Base-by-base conservation (phyloP, 164 flowering plant genomes). In the Kalanchoe fedtschenkoi region DNA sequence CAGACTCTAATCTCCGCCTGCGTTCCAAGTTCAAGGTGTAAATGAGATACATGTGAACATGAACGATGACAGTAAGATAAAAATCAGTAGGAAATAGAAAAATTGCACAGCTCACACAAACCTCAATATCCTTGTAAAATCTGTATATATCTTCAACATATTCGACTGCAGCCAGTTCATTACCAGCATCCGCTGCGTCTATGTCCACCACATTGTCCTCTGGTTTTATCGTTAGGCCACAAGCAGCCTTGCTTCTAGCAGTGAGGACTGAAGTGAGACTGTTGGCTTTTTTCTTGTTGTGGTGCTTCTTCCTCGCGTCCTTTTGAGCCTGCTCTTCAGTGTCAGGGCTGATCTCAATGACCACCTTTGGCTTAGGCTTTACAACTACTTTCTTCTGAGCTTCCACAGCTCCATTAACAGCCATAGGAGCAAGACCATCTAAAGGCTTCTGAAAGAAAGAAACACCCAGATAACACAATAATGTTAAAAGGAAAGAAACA, bases 91-190 rank as follows among this genome's bases (percentile, higher is more conserved):
- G n/a, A n/a, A n/a, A n/a, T n/a, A n/a, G n/a, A n/a, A n/a, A n/a
- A n/a, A n/a, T n/a, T n/a, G n/a, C n/a, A n/a, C n/a, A n/a, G n/a
- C n/a, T n/a, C n/a, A n/a, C 26, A 19, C 32, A 47, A 68, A 77
- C 81, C 47, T 82, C 81, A 5, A 73, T n/a, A 2, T 63, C 61
- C 66, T 72, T 82, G 80, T 79, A 82, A 58, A 69, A 82, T 30
- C 68, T 61, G 66, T 79, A 82, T 34, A 82, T 74, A 24, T 82
- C 83, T 29, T 81, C 85, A 1, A 81, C 72, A 61, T 79, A 81
- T 58, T 81, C 83, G 14, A 70, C 76, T 2, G 64, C 81, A 0
- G 86, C 83, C 63, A 79, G 63, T 41, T 79, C 78, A 62, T 79
- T 72, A 30, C 71, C 55, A 16, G 19, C 68, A 68, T 81, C 86